A percentile compares a stretch with the other conserved stretches of the same genome.
These are phyloP conservation scores for Ophiostoma australiae DNA, from an alignment of 2,329 filamentous ascomycete species.

Conservation along the genomic window DNA sequence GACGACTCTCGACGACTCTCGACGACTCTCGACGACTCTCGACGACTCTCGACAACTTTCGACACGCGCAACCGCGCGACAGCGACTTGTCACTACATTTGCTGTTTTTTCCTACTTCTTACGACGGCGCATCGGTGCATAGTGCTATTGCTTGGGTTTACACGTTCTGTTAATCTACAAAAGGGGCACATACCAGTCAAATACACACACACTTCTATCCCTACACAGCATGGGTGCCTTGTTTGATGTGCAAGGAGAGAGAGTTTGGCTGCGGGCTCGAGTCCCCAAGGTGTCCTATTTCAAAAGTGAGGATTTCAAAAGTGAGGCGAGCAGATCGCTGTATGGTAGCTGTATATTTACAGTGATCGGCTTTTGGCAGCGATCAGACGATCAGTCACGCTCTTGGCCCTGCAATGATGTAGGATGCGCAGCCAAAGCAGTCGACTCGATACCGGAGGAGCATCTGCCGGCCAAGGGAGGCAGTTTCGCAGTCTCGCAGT, in stretches of 20 bases:
- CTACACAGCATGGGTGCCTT: background rate
- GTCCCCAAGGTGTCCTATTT: background rate
- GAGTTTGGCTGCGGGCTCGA: background rate
- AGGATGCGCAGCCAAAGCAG: background rate
- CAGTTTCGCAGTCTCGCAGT: background rate
- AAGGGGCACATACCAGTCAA: background rate
- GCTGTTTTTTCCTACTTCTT: background rate
- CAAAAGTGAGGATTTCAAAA: background rate
- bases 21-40: background rate
- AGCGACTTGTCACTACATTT: background rate
- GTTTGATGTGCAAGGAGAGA: background rate
- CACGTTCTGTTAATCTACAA: background rate
- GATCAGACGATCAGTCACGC: background rate
- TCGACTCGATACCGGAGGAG: background rate
- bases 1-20: background rate
- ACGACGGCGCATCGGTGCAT: conserved; percentile 10
- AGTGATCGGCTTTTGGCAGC: too few species aligned
- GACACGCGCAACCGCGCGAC: background rate
- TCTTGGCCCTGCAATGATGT: too few species aligned
- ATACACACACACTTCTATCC: background rate
- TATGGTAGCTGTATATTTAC: background rate
- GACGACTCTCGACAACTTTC: background rate
- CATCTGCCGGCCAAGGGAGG: background rate
- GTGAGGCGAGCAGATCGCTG: background rate
- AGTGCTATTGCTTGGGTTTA: conserved; percentile 1